phyloP scores from a whole-genome alignment of 768 basidiomycete genomes.

The Russula brevipes region DNA sequence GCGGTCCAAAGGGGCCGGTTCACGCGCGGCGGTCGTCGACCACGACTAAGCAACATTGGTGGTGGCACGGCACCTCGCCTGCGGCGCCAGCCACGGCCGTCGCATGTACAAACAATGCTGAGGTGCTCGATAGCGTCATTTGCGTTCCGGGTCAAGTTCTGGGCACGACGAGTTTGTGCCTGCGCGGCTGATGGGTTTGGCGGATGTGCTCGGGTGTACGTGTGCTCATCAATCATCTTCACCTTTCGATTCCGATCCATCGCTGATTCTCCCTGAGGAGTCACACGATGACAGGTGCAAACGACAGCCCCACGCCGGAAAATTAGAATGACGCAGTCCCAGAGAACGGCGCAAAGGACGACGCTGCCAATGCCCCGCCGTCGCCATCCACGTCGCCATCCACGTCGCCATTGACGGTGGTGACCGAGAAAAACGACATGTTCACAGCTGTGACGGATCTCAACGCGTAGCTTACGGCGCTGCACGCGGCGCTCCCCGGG shows the following conservation, averaged over 20 bases:
- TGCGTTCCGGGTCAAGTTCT: slow-evolving; percentile 39
- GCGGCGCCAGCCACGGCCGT: slow-evolving; percentile 49
- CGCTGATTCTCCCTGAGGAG: slow-evolving; percentile 41
- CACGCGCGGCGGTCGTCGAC: slow-evolving; percentile 69
- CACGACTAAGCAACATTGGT: slow-evolving; percentile 62
- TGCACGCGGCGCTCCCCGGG: slow-evolving; percentile 63
- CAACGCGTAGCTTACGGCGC: slow-evolving; percentile 37
- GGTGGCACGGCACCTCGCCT: slow-evolving; percentile 64
- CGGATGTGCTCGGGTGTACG: slow-evolving; percentile 80
- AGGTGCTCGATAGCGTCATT: slow-evolving; percentile 67
- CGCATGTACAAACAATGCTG: slow-evolving; percentile 70
- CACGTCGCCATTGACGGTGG: neutral
- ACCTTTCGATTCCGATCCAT: neutral
- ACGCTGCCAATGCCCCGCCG: neutral
- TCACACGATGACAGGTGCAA: slow-evolving; percentile 46
- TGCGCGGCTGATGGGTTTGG: slow-evolving; percentile 75
- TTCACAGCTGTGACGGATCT: slow-evolving; percentile 39
- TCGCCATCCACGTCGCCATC: too few species aligned
- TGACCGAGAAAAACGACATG: neutral
- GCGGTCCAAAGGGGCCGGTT: slow-evolving; percentile 30
- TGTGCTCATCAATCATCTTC: slow-evolving; percentile 20
- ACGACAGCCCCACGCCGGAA: slow-evolving; percentile 27
- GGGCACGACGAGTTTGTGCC: slow-evolving; percentile 77
- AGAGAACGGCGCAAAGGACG: neutral
- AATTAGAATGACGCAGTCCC: neutral